These are phyloP conservation scores for Rugonectria rugulosa DNA, from an alignment of 2,329 filamentous ascomycete species.

Conservation along the genomic window DNA sequence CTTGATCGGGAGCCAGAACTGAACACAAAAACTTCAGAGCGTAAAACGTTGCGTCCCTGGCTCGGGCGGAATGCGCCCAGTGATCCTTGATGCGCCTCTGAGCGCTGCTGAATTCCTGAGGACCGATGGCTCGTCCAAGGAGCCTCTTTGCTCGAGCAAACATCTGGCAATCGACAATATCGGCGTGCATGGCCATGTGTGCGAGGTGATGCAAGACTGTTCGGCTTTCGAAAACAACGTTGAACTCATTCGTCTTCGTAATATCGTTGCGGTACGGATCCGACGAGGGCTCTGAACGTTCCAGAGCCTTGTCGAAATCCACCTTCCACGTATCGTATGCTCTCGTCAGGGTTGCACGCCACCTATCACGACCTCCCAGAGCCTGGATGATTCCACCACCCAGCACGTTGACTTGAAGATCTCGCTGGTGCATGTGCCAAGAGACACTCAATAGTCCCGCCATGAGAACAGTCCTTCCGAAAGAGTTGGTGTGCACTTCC, in stretches of 20 bases:
- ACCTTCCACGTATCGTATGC: slow-evolving; percentile 95
- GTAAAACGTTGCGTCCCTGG: slow-evolving; percentile 91
- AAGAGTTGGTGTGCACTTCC: slow-evolving; percentile 88
- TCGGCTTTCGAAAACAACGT: slow-evolving; percentile 80
- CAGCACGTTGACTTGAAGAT: slow-evolving; percentile 88
- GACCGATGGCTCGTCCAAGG: slow-evolving; percentile 83
- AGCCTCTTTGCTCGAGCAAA: slow-evolving; percentile 88
- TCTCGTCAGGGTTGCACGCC: slow-evolving; percentile 83
- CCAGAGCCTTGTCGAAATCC: slow-evolving; percentile 85
- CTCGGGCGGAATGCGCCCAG: slow-evolving; percentile 89
- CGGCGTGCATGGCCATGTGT: slow-evolving; percentile 97
- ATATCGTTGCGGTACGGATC: slow-evolving; percentile 64
- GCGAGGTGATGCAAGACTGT: slow-evolving; percentile 92
- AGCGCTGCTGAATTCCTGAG: slow-evolving; percentile 80
- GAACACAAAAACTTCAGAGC: slow-evolving; percentile 87
- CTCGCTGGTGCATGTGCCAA: slow-evolving; percentile 97
- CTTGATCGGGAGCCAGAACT: slow-evolving; percentile 71
- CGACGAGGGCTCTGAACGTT: slow-evolving; percentile 60
- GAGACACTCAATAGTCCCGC: slow-evolving; percentile 90
- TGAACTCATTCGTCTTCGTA: slow-evolving; percentile 68
- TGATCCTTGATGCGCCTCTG: slow-evolving; percentile 83
- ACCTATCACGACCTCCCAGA: slow-evolving; percentile 87
- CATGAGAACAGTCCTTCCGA: slow-evolving; percentile 93
- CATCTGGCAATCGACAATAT: slow-evolving; percentile 97
- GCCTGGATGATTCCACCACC: slow-evolving; percentile 76